Evolutionary conservation across 116 monocot genomes (phyloP).

Genomic region (Zostera marina): DNA sequence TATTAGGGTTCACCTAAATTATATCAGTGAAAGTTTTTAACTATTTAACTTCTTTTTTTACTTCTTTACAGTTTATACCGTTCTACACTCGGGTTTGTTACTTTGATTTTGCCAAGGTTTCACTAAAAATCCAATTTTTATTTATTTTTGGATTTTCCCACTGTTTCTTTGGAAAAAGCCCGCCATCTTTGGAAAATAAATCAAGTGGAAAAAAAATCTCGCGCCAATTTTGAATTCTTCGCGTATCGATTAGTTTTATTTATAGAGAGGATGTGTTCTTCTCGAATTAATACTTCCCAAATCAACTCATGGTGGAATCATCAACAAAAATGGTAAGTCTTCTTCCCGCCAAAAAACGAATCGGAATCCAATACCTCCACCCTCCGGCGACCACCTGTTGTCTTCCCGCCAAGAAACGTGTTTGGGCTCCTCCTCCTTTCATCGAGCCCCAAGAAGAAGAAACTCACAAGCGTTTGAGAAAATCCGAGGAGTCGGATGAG

Average conservation of each 20-base stretch:
- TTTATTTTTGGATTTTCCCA: slow-evolving; percentile 1
- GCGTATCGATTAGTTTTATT: slow-evolving; percentile 6
- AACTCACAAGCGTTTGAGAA: too few relatives aligned
- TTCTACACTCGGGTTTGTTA: too few relatives aligned
- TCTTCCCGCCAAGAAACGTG: slow-evolving; percentile 66
- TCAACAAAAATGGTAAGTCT: slow-evolving; percentile 10
- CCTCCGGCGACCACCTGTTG: slow-evolving; percentile 4
- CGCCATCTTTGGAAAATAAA: background rate
- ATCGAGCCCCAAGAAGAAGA: slow-evolving; percentile 4
- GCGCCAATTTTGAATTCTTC: background rate
- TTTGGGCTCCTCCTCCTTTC: slow-evolving; percentile 29
- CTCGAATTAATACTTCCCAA: too few relatives aligned
- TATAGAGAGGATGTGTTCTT: too few relatives aligned
- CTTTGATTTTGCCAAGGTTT: background rate
- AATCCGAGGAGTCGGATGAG: background rate
- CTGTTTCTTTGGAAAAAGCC: background rate
- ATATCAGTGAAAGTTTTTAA: too few relatives aligned
- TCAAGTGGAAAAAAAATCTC: background rate
- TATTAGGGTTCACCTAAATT: too few relatives aligned
- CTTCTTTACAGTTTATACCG: too few relatives aligned
- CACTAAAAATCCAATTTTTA: background rate
- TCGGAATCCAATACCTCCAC: slow-evolving; percentile 2
- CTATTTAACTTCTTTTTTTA: too few relatives aligned
- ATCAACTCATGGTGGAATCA: slow-evolving; percentile 3
- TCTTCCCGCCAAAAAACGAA: slow-evolving; percentile 50